Conservation (phyloP, 345 rosid genomes). For the Lepidium sativum region DNA sequence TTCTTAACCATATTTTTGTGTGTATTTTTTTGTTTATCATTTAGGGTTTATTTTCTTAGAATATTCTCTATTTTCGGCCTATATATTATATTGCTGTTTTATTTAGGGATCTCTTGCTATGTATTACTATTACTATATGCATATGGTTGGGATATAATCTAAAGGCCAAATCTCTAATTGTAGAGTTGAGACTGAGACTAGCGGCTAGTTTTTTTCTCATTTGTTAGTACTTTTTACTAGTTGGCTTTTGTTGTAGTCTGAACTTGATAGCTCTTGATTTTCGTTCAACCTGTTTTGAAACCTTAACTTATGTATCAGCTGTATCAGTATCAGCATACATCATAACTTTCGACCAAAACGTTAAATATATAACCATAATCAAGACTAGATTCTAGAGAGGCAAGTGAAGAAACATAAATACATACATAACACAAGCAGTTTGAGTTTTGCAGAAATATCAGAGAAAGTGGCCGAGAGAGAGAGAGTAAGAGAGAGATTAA, state of each 20-base stretch:
- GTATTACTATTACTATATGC: no score
- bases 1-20: no score
- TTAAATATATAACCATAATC: neutral
- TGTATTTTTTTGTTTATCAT: no score
- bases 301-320: neutral
- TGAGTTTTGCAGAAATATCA: conserved; percentile 9
- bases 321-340: neutral
- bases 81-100: no score
- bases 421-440: conserved; percentile 10
- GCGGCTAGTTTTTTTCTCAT: no score
- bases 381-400: neutral
- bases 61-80: no score
- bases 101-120: no score
- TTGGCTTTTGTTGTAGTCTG: neutral
- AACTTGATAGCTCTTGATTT: neutral
- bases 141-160: no score
- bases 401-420: conserved; percentile 14
- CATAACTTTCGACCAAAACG: neutral
- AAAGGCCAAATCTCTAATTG: no score
- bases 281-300: neutral
- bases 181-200: no score
- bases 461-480: neutral
- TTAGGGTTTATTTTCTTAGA: no score
- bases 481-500: conserved; percentile 5
- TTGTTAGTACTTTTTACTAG: no score